A percentile compares a stretch with the other conserved stretches of the same genome.
These are phyloP conservation scores for Epichloe uncinata DNA, from an alignment of 2,329 filamentous ascomycete species.

Conservation along the genomic window DNA sequence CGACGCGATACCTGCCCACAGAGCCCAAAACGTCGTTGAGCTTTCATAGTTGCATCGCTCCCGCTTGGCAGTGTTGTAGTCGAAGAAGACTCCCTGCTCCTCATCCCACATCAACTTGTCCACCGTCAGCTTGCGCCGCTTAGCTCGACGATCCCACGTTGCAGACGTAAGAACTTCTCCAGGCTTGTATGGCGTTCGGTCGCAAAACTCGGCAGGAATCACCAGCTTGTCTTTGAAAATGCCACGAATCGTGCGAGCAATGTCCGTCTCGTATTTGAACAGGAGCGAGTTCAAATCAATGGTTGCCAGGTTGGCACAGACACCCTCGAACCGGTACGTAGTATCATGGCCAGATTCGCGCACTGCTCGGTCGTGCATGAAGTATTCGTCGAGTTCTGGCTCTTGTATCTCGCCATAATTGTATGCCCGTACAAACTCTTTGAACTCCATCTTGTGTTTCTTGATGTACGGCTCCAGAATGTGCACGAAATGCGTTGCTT, in stretches of 20 bases:
- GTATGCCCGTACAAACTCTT: conserved; percentile 80
- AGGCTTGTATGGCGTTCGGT: conserved; percentile 46
- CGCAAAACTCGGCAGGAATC: conserved; percentile 75
- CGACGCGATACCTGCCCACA: conserved; percentile 85
- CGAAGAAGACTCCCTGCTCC: conserved; percentile 89
- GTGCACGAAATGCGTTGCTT: conserved; percentile 75
- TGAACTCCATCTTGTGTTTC: conserved; percentile 70
- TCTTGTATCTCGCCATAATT: conserved; percentile 65
- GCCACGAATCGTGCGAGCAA: conserved; percentile 71
- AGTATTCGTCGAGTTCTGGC: conserved; percentile 87
- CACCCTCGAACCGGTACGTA: conserved; percentile 77
- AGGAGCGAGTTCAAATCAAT: conserved; percentile 89
- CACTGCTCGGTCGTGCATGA: conserved; percentile 88
- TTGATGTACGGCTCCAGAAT: conserved; percentile 68
- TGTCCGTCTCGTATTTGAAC: conserved; percentile 96
- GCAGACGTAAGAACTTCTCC: conserved; percentile 70
- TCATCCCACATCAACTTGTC: conserved; percentile 94
- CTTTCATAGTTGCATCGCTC: conserved; percentile 76
- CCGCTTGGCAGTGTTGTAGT: conserved; percentile 80
- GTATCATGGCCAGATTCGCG: conserved; percentile 96
- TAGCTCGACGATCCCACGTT: conserved; percentile 79
- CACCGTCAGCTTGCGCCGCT: conserved; percentile 69
- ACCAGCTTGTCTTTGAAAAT: conserved; percentile 70
- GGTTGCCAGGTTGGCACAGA: conserved; percentile 80
- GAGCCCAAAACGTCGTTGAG: conserved; percentile 90